Evolutionary conservation across 768 basidiomycete species (phyloP).

Genomic region (Coprinopsis sp.): DNA sequence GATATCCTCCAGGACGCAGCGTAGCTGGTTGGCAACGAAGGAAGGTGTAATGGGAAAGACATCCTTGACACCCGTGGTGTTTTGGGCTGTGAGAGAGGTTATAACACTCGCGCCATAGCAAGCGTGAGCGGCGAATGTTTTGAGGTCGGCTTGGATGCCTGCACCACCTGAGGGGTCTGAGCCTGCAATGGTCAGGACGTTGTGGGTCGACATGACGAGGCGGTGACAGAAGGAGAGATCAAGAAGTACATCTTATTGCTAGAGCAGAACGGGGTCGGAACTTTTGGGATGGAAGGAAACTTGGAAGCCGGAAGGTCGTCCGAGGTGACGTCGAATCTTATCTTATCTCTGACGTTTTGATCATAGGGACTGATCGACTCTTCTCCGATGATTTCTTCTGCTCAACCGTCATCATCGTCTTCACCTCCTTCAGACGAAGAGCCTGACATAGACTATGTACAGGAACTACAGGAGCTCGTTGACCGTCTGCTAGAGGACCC

Average conservation of each 20-base stretch:
- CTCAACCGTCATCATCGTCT: slow-evolving; percentile 18
- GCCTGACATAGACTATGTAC: slow-evolving; percentile 18
- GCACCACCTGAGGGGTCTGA: slow-evolving; percentile 84
- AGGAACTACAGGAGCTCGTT: slow-evolving; percentile 32
- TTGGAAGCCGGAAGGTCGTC: too few relatives aligned
- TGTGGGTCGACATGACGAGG: too few relatives aligned
- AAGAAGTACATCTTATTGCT: too few relatives aligned
- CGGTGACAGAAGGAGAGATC: too few relatives aligned
- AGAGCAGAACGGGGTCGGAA: too few relatives aligned
- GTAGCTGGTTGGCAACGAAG: slow-evolving; percentile 70
- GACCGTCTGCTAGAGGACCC: slow-evolving; percentile 28
- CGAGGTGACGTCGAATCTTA: too few relatives aligned
- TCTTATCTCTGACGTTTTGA: too few relatives aligned
- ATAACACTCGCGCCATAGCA: slow-evolving; percentile 81
- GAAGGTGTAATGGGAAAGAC: slow-evolving; percentile 62
- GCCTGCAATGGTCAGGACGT: slow-evolving; percentile 71
- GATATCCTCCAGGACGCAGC: slow-evolving; percentile 68
- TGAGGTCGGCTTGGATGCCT: slow-evolving; percentile 90
- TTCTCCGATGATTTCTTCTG: slow-evolving; percentile 1
- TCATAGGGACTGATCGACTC: too few relatives aligned
- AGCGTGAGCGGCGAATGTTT: slow-evolving; percentile 71
- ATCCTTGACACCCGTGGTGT: slow-evolving; percentile 77
- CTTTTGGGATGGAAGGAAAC: too few relatives aligned
- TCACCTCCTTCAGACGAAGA: slow-evolving; percentile 19
- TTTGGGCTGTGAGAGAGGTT: slow-evolving; percentile 88